phyloP scores from a whole-genome alignment of 208 protist genomes.

The Leishmania tropica region DNA sequence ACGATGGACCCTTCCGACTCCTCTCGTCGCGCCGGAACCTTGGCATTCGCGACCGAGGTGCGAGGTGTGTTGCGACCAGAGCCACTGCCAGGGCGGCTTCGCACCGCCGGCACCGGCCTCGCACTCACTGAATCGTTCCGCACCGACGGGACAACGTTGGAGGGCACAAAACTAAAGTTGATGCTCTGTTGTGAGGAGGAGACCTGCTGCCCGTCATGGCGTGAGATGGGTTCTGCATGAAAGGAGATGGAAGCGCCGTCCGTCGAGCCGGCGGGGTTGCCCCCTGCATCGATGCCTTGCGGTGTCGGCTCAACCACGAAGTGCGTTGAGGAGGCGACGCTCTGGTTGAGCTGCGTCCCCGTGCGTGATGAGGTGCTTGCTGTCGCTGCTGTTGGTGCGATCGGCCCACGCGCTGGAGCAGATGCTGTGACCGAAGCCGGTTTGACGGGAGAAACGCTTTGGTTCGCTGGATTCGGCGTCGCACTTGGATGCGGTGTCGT shows the following conservation, averaged over 20 bases:
- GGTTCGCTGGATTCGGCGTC: conserved; percentile 3
- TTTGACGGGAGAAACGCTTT: background rate
- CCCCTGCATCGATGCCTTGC: background rate
- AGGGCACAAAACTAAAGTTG: conserved; percentile 9
- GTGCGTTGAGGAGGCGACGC: conserved; percentile 7
- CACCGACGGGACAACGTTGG: conserved; percentile 4
- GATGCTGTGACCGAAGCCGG: background rate
- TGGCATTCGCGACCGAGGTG: background rate
- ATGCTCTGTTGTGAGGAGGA: conserved; percentile 20
- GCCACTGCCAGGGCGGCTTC: background rate
- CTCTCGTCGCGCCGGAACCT: background rate
- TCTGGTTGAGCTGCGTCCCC: conserved; percentile 15
- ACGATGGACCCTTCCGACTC: conserved; percentile 8
- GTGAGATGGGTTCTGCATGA: conserved; percentile 4
- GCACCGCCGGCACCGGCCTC: conserved; percentile 4
- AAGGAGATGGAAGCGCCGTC: conserved; percentile 15
- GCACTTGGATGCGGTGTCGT: conserved; percentile 16
- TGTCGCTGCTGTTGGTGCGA: background rate
- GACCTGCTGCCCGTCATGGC: background rate
- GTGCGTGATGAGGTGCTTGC: background rate
- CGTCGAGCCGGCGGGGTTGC: background rate
- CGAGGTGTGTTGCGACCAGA: conserved; percentile 2
- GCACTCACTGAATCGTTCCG: background rate
- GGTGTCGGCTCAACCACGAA: background rate
- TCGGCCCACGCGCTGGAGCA: background rate